Evolutionary conservation across 1,284 basidiomycete species (phyloP).

Genomic region (Moesziomyces antarcticus): DNA sequence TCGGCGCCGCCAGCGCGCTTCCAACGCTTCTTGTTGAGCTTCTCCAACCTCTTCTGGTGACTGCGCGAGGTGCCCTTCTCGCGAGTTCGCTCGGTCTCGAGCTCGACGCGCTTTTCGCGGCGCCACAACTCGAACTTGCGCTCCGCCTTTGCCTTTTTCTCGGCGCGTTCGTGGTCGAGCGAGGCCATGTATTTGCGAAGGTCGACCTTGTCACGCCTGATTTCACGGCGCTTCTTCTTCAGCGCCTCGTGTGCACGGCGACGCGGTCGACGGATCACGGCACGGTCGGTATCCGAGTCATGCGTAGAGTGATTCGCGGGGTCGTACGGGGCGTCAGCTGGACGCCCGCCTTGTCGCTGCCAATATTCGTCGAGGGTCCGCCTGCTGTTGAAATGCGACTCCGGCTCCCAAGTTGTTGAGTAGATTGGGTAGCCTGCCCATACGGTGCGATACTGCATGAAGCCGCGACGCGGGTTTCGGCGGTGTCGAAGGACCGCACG

Average conservation of each 20-base stretch:
- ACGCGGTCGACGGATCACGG: slow-evolving; percentile 28
- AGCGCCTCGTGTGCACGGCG: slow-evolving; percentile 33
- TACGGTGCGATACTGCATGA: slow-evolving; percentile 35
- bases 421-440: slow-evolving; percentile 45
- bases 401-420: slow-evolving; percentile 36
- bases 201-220: slow-evolving; percentile 32
- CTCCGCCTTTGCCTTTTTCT: slow-evolving; percentile 12
- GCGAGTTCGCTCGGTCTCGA: slow-evolving; percentile 15
- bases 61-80: slow-evolving; percentile 30
- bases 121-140: slow-evolving; percentile 15
- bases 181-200: slow-evolving; percentile 17
- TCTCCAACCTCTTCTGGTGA: slow-evolving; percentile 24
- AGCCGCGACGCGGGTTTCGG: slow-evolving; percentile 27
- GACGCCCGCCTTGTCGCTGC: slow-evolving; percentile 34
- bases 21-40: slow-evolving; percentile 17
- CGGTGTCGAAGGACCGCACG: slow-evolving; percentile 38
- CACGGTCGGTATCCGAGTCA: slow-evolving; percentile 38
- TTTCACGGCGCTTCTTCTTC: slow-evolving; percentile 27
- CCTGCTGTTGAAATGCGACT: slow-evolving; percentile 21
- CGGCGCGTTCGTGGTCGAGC: slow-evolving; percentile 12
- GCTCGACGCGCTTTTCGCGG: slow-evolving; percentile 4
- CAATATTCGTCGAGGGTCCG: slow-evolving; percentile 38
- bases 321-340: slow-evolving; percentile 14
- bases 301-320: slow-evolving; percentile 7
- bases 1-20: slow-evolving; percentile 4